A percentile compares a stretch with the other conserved stretches of the same genome.
phyloP scores from a whole-genome alignment of 179 eudicot genomes.

The Silene coronaria region DNA sequence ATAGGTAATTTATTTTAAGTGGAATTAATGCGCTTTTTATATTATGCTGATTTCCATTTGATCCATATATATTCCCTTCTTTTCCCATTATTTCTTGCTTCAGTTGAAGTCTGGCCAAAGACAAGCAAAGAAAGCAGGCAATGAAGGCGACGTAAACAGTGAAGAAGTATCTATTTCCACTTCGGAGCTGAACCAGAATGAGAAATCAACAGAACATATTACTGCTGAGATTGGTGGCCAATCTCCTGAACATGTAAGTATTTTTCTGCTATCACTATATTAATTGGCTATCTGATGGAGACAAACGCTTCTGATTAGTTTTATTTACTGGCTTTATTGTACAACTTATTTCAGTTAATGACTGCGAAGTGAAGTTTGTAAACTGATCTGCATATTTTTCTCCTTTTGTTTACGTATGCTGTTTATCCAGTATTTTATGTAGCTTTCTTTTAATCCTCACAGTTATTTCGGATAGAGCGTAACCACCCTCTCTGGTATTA shows the following conservation, averaged over 20 bases:
- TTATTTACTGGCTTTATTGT: not conserved
- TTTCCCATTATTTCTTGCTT: slow-evolving; percentile 12
- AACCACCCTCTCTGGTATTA: not conserved
- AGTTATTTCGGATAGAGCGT: not conserved
- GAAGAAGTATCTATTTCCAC: slow-evolving; percentile 59
- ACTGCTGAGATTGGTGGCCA: slow-evolving; percentile 42
- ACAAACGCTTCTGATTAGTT: not conserved
- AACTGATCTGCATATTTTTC: slow-evolving; percentile 3
- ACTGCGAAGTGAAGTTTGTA: not conserved
- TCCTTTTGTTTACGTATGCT: not conserved
- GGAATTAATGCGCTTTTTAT: not conserved
- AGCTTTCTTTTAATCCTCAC: not conserved
- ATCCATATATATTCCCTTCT: not conserved
- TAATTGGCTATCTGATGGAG: not conserved
- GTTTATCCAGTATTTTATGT: not conserved
- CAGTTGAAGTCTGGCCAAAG: slow-evolving; percentile 58
- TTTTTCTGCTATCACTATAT: slow-evolving; percentile 2
- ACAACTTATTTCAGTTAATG: not conserved
- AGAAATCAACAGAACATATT: slow-evolving; percentile 49
- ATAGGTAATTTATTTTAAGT: not conserved
- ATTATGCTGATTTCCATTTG: not conserved
- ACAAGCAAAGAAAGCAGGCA: slow-evolving; percentile 58
- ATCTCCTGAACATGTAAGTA: slow-evolving; percentile 51
- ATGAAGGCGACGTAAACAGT: slow-evolving; percentile 46
- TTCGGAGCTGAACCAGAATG: slow-evolving; percentile 50